A percentile compares a stretch with the other conserved stretches of the same genome.
phyloP scores from a whole-genome alignment of 2,329 filamentous ascomycete species.

The Macrophomina phaseolina region DNA sequence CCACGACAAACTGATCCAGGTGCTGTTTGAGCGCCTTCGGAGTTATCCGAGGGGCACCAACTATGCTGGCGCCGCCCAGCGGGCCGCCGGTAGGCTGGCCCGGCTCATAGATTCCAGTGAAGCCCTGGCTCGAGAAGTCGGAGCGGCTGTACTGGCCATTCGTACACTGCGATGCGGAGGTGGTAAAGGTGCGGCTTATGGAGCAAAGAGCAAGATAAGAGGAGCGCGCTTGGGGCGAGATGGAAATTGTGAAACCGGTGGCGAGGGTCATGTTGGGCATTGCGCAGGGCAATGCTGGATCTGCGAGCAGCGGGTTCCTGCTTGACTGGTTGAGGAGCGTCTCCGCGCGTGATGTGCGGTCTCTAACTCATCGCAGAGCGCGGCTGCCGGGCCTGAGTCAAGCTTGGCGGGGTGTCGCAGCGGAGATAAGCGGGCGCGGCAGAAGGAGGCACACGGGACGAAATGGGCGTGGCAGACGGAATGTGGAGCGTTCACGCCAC shows the following conservation, averaged over 20 bases:
- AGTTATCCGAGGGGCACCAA: conserved; percentile 64
- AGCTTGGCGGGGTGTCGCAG: conserved; percentile 27
- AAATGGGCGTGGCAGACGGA: background rate
- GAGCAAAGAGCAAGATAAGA: conserved; percentile 47
- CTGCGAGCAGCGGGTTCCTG: conserved; percentile 6
- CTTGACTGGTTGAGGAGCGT: conserved; percentile 1
- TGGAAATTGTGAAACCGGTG: conserved; percentile 34
- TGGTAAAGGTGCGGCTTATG: conserved; percentile 42
- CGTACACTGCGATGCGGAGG: conserved; percentile 44
- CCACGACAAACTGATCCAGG: conserved; percentile 94
- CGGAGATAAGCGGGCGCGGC: conserved; percentile 21
- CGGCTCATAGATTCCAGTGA: conserved; percentile 67
- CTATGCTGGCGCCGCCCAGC: conserved; percentile 63
- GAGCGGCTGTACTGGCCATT: conserved; percentile 62
- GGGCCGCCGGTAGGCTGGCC: conserved; percentile 67
- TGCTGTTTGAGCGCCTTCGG: conserved; percentile 79
- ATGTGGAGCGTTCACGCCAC: background rate
- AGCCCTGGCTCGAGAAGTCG: conserved; percentile 68
- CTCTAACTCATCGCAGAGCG: conserved; percentile 25
- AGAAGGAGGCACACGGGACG: background rate
- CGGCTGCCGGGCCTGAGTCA: conserved; percentile 24
- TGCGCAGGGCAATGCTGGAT: background rate
- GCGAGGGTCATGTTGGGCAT: conserved; percentile 24
- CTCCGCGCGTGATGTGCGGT: conserved; percentile 26
- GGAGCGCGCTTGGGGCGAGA: conserved; percentile 47